Percentiles rank a stretch among this genome's conserved stretches.
Conservation (phyloP, 345 rosid species). For the Kandelia obovata region DNA sequence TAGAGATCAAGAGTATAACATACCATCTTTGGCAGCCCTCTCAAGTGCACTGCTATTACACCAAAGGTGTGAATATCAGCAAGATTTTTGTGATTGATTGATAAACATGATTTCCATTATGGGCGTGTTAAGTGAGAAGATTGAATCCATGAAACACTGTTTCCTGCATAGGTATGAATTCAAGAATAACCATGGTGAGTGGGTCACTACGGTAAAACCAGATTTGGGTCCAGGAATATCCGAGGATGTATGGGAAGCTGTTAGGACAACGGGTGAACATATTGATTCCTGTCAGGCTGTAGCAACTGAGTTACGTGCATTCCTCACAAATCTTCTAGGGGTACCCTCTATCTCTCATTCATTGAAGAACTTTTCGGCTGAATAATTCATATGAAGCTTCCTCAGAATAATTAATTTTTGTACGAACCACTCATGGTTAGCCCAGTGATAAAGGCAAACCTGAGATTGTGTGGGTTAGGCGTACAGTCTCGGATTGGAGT, state of each 20-base stretch:
- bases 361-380: neutral
- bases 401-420: too few species aligned
- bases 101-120: neutral
- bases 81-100: neutral
- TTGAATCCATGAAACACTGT: neutral
- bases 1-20: conserved; percentile 32
- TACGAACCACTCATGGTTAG: too few species aligned
- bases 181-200: conserved; percentile 75
- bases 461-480: too few species aligned
- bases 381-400: neutral
- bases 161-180: conserved; percentile 57
- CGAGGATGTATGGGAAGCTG: conserved; percentile 60
- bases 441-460: too few species aligned
- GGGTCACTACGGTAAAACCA: conserved; percentile 66
- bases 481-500: too few species aligned
- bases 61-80: conserved; percentile 41
- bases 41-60: conserved; percentile 64
- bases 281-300: conserved; percentile 42
- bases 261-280: conserved; percentile 43
- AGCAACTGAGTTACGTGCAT: conserved; percentile 46
- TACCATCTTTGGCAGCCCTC: conserved; percentile 75
- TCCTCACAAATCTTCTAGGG: conserved; percentile 65
- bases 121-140: neutral
- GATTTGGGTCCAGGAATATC: conserved; percentile 66
- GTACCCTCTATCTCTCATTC: conserved; percentile 31